A percentile compares a stretch with the other conserved stretches of the same genome.
phyloP scores from a whole-genome alignment of 2,329 filamentous ascomycete species.

The Fusarium decemcellulare region DNA sequence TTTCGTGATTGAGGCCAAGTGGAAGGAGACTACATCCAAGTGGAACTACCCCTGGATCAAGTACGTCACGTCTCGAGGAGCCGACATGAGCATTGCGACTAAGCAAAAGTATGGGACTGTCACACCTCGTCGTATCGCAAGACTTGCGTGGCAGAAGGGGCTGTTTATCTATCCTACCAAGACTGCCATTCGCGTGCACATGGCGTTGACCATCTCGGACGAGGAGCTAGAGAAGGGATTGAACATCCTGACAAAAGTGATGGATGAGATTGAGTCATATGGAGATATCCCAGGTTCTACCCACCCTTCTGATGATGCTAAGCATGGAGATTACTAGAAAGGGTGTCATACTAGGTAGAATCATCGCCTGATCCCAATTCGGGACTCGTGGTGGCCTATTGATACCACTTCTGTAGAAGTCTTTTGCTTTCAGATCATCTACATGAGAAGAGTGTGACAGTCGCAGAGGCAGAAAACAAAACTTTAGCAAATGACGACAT shows the following conservation, averaged over 20 bases:
- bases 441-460: no score
- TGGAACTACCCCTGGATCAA: constrained; percentile 28
- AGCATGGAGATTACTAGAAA: no score
- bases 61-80: constrained; percentile 24
- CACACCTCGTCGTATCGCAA: constrained; percentile 22
- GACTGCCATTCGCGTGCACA: constrained; percentile 15
- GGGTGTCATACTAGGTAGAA: no score
- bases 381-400: no score
- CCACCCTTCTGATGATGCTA: neutral
- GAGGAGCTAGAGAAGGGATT: constrained; percentile 32
- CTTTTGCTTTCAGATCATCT: no score
- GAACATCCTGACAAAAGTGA: constrained; percentile 8
- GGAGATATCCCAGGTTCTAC: constrained; percentile 28
- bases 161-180: constrained; percentile 19
- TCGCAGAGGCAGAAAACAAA: no score
- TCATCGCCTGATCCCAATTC: no score
- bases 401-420: no score
- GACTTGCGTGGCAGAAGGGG: constrained; percentile 26
- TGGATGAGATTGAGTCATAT: constrained; percentile 26
- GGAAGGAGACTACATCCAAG: constrained; percentile 16
- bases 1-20: constrained; percentile 17
- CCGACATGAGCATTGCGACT: constrained; percentile 24
- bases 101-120: constrained; percentile 21
- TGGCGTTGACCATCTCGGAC: constrained; percentile 32
- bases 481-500: no score